Percentiles rank a stretch among this genome's conserved stretches.
phyloP scores from a whole-genome alignment of 2,329 filamentous ascomycete genomes.

The Orbilia quercus region DNA sequence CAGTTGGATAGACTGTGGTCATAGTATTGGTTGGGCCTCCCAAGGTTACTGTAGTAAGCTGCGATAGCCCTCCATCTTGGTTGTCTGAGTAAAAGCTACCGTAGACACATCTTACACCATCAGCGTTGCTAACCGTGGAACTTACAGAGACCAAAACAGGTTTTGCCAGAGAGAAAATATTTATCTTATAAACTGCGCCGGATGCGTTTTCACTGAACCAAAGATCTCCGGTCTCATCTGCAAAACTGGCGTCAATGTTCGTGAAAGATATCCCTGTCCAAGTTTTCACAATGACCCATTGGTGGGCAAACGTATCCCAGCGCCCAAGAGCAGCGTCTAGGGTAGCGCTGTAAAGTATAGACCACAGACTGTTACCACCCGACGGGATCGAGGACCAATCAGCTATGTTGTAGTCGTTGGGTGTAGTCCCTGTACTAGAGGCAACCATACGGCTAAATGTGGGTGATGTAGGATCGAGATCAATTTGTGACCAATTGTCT shows the following conservation, averaged over 20 bases:
- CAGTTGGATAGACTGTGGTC: constrained; percentile 4
- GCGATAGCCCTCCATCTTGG: background rate
- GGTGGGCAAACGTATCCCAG: background rate
- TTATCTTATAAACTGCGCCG: background rate
- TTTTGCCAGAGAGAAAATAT: constrained; percentile 1
- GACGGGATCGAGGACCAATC: constrained; percentile 21
- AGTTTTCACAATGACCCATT: constrained; percentile 2
- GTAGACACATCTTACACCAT: constrained; percentile 19
- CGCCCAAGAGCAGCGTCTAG: background rate
- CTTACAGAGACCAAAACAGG: background rate
- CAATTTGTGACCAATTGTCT: constrained; percentile 2
- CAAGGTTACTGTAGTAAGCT: constrained; percentile 7
- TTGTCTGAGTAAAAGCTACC: constrained; percentile 3
- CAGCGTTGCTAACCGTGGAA: background rate
- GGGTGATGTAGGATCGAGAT: constrained; percentile 12
- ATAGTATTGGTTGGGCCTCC: constrained; percentile 2
- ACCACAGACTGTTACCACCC: constrained; percentile 10
- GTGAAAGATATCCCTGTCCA: background rate
- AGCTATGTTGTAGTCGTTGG: background rate
- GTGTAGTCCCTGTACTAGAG: background rate
- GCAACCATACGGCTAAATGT: constrained; percentile 11
- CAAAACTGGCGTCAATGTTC: background rate
- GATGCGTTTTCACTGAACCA: constrained; percentile 1
- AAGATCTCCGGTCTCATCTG: constrained; percentile 4
- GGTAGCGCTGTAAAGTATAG: background rate